Conservation (phyloP, 306 rosid species). For the Abrus precatorius region DNA sequence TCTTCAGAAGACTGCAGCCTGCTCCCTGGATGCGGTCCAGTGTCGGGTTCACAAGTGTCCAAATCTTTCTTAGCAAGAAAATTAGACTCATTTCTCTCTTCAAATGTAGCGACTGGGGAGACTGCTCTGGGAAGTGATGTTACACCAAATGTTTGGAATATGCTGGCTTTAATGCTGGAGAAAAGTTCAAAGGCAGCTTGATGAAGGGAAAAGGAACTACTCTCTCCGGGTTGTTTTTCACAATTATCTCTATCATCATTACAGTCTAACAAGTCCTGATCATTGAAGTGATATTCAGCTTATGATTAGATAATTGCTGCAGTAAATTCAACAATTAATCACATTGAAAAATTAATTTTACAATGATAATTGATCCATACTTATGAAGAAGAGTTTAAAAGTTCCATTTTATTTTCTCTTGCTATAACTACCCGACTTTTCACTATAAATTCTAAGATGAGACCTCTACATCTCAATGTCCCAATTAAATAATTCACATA, state of each 20-base stretch:
- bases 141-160: slow-evolving; percentile 68
- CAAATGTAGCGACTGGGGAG: slow-evolving; percentile 58
- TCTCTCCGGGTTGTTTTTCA: slow-evolving; percentile 61
- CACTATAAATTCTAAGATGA: slow-evolving; percentile 14
- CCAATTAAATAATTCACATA: slow-evolving; percentile 10
- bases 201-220: slow-evolving; percentile 70
- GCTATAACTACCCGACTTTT: slow-evolving; percentile 9
- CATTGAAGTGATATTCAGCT: slow-evolving; percentile 43
- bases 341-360: slow-evolving; percentile 21
- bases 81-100: slow-evolving; percentile 60
- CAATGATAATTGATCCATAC: slow-evolving; percentile 17
- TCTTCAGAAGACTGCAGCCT: slow-evolving; percentile 50
- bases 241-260: slow-evolving; percentile 50
- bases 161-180: slow-evolving; percentile 63
- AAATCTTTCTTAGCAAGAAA: slow-evolving; percentile 54
- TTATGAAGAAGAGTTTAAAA: slow-evolving; percentile 26
- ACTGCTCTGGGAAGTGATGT: slow-evolving; percentile 57
- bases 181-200: slow-evolving; percentile 79
- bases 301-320: slow-evolving; percentile 39
- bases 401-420: slow-evolving; percentile 27
- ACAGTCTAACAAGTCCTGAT: slow-evolving; percentile 63
- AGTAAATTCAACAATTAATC: slow-evolving; percentile 26
- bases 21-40: slow-evolving; percentile 50
- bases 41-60: slow-evolving; percentile 57
- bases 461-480: slow-evolving; percentile 17